Percentiles rank a stretch among this genome's conserved stretches.
phyloP scores from a whole-genome alignment of 2,329 filamentous ascomycete genomes.

The Chaetomium strumarium region DNA sequence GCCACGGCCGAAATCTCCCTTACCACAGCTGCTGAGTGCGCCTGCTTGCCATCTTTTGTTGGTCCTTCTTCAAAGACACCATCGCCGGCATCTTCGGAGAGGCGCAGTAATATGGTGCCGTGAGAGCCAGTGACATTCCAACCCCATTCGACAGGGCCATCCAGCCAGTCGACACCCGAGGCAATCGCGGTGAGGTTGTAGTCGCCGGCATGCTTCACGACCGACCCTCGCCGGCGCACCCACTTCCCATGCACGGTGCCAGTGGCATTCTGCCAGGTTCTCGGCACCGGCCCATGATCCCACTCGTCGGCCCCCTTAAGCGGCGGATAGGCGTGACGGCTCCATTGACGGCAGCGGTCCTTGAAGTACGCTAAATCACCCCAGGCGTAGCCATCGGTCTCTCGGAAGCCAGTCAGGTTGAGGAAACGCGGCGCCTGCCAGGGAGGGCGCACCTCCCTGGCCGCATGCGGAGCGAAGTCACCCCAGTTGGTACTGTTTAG shows the following conservation, averaged over 20 bases:
- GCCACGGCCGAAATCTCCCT: slow-evolving; percentile 66
- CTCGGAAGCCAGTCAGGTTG: slow-evolving; percentile 71
- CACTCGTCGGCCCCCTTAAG: slow-evolving; percentile 24
- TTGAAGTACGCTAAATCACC: slow-evolving; percentile 62
- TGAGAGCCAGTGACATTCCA: slow-evolving; percentile 72
- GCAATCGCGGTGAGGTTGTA: slow-evolving; percentile 62
- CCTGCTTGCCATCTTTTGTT: slow-evolving; percentile 29
- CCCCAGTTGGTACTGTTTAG: slow-evolving; percentile 55
- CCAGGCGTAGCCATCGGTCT: slow-evolving; percentile 74
- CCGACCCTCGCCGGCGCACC: slow-evolving; percentile 52
- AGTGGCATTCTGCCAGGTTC: slow-evolving; percentile 72
- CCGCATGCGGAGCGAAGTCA: slow-evolving; percentile 46
- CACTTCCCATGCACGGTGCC: slow-evolving; percentile 73
- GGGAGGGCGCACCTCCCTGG: slow-evolving; percentile 20
- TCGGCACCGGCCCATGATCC: slow-evolving; percentile 29
- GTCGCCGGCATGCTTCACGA: slow-evolving; percentile 40
- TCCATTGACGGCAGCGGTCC: slow-evolving; percentile 57
- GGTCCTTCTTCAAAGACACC: slow-evolving; percentile 38
- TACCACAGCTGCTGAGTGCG: slow-evolving; percentile 46
- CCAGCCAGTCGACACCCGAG: slow-evolving; percentile 60
- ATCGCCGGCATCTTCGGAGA: slow-evolving; percentile 50
- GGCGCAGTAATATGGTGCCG: slow-evolving; percentile 63
- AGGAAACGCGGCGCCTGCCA: slow-evolving; percentile 41
- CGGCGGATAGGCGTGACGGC: slow-evolving; percentile 42
- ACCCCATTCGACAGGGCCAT: slow-evolving; percentile 55